Conservation (phyloP, 306 rosid species). For the Malus asiatica region DNA sequence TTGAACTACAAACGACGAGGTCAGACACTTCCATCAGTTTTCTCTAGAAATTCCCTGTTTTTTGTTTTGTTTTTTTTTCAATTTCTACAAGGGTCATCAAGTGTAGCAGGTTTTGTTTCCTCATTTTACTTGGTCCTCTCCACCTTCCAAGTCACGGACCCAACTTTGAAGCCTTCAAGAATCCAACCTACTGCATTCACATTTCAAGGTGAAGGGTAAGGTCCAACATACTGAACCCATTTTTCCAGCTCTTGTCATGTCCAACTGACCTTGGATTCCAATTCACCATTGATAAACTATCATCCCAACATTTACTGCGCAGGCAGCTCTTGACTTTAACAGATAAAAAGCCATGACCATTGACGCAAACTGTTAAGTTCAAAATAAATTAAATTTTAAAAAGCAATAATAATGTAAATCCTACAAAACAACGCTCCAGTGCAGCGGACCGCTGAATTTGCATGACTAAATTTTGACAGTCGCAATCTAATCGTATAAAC, state of each 20-base stretch:
- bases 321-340: constrained; percentile 22
- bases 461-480: background rate
- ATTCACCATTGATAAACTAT: constrained; percentile 28
- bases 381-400: background rate
- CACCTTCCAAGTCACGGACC: constrained; percentile 10
- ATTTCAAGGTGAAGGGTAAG: background rate
- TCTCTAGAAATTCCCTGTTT: too few species aligned
- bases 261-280: constrained; percentile 52
- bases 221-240: constrained; percentile 10
- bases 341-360: background rate
- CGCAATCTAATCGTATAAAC: background rate
- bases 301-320: constrained; percentile 10
- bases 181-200: constrained; percentile 1
- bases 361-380: background rate
- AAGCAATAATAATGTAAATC: background rate
- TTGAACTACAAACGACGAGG: too few species aligned
- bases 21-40: background rate
- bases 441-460: background rate
- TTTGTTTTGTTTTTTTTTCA: too few species aligned
- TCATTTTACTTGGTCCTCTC: background rate
- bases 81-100: background rate
- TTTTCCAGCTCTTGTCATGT: constrained; percentile 35
- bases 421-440: background rate
- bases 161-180: background rate
- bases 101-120: background rate